Base-by-base conservation (phyloP, 2,329 filamentous ascomycete species). In the Penicillium frequentans region DNA sequence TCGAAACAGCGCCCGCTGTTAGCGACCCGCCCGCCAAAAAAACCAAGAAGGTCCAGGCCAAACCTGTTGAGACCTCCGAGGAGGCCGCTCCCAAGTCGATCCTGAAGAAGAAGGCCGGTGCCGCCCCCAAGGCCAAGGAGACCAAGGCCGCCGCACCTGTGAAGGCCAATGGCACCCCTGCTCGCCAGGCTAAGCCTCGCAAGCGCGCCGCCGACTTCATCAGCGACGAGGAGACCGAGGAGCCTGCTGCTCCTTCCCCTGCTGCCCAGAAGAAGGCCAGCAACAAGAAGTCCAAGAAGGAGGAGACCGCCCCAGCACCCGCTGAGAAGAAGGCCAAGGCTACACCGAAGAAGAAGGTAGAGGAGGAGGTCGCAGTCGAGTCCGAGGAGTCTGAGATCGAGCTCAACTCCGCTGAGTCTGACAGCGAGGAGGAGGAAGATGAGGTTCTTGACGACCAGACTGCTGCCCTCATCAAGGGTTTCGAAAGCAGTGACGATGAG, bases 21-120 rank as follows among this genome's bases (percentile, higher is more conserved):
- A 72, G 70, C 58, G 81, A 83, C 51, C 64, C 75, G 24, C 83
- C 83, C 42, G 81, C 82, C 11, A 81, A 81, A 56, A 90, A 89
- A 69, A 85, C 86, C 26, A 89, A 88, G 69, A 79, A 78, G 63
- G 72, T 70, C 61, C 70, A 73, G 50, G 64, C 66, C 55, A 76
- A 75, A 60, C 47, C 67, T 52, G 54, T 65, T 47, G 65, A 74
- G 49, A 37, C 62, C 42, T 51, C 68, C 43, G 65, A 72, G 37
- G 64, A 70, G 11, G 35, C 54, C 29, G 44, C 65, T 26, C 64
- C 71, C 35, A 73, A 74, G 63, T 62, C 73, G 5, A 67, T 66
- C 52, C 49, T 69, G 57, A 75, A 76, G 57, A 72, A 69, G 62
- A 65, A 67, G 39, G 69, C 72, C 52, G 61, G 58, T 27, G 61